These are phyloP conservation scores for Pseudonectria foliicola DNA, from an alignment of 2,329 filamentous ascomycete genomes.

Conservation along the genomic window DNA sequence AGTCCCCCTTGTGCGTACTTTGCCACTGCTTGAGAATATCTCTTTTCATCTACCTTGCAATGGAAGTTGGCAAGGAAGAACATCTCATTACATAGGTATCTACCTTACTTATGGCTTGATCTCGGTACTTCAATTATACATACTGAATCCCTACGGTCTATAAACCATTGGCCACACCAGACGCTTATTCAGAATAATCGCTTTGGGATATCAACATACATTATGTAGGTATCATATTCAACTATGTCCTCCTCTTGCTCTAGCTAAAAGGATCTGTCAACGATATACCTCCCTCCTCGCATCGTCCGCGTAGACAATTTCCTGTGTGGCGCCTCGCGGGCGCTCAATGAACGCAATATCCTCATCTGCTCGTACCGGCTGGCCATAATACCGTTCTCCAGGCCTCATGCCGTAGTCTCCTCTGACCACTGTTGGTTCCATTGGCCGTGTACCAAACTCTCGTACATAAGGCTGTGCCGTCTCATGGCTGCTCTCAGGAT, in stretches of 20 bases:
- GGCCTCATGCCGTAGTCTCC: slow-evolving; percentile 35
- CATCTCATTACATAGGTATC: too few relatives aligned
- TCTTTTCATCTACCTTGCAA: too few relatives aligned
- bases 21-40: too few relatives aligned
- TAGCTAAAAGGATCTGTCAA: slow-evolving; percentile 12
- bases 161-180: too few relatives aligned
- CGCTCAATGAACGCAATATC: slow-evolving; percentile 40
- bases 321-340: slow-evolving; percentile 33
- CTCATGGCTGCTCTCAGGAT: slow-evolving; percentile 23
- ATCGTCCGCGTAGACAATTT: slow-evolving; percentile 40
- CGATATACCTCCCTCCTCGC: slow-evolving; percentile 30
- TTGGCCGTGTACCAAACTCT: slow-evolving; percentile 22
- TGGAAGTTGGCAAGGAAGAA: too few relatives aligned
- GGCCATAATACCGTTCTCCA: slow-evolving; percentile 38
- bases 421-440: slow-evolving; percentile 19
- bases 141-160: too few relatives aligned
- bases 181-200: too few relatives aligned
- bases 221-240: neutral
- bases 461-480: slow-evolving; percentile 26
- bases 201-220: too few relatives aligned
- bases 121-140: too few relatives aligned
- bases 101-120: too few relatives aligned
- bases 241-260: neutral
- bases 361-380: slow-evolving; percentile 24
- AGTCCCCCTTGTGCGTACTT: too few relatives aligned